Evolutionary conservation across 805 yeast species (phyloP), one percentile per base, ranked within the genome.

Genomic region (Saccharomycopsis sp.): DNA sequence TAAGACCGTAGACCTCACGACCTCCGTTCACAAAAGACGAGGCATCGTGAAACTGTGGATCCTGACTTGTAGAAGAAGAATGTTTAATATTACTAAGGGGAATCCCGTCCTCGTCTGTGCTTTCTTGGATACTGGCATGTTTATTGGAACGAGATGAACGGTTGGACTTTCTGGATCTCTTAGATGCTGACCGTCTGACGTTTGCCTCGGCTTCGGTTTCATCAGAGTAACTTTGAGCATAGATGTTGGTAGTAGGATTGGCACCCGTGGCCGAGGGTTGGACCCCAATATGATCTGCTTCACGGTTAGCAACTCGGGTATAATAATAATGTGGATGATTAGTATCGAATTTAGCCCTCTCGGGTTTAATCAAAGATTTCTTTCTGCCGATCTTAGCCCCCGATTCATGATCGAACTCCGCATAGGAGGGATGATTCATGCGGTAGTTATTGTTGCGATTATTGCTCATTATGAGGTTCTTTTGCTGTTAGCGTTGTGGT

Each of bases 331-430:
- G 82, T 2, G 93, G 94, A 68, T 88, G 87, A 56, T 78, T 79
- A n/a, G 81, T 83, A 65, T 83, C 79, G 56, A 80, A 68, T 53
- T 83, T 73, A 47, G 87, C 84, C 64, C 98, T 81, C 67, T 93
- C 98, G 2, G 96, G 96, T 62, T 89, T 80, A 35, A 93, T 87
- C 62, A 93, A 75, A 0, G 97, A 87, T 64, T 82, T 78, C 69
- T 86, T 88, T 58, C 86, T 67, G 51, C 72, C 68, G 19, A 79
- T 52, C 8, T 63, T 64, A 47, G 73, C 73, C 2, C 60, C 60
- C 1, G 59, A 8, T 53, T 61, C 64, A 9, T 56, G 56, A 53
- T 61, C 63, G 12, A 17, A 44, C 12, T 44, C 49, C 22, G 20
- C 25, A 14, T 22, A 22, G 3, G 24, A 22, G 3, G 24, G 53